These are phyloP conservation scores for Nissolia schottii DNA, from an alignment of 306 rosid species.

Conservation along the genomic window DNA sequence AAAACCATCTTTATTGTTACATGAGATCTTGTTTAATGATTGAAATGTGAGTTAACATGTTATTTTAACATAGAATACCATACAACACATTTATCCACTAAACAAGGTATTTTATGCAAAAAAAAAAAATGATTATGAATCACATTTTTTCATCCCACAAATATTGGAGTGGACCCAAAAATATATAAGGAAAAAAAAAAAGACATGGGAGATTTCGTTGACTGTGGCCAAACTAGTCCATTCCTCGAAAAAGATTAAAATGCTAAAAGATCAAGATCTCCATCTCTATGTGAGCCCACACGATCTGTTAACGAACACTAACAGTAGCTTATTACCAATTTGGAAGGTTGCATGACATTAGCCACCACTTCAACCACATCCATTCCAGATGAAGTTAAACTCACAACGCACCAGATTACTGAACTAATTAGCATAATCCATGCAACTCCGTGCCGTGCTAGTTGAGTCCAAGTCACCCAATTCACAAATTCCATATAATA, in stretches of 20 bases:
- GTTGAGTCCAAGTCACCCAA: neutral
- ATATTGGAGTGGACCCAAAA: neutral
- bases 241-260: neutral
- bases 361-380: neutral
- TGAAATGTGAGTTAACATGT: too few species aligned
- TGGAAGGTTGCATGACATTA: neutral
- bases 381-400: neutral
- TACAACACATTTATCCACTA: too few species aligned
- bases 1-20: too few species aligned
- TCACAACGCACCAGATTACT: too few species aligned
- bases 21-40: too few species aligned
- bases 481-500: neutral
- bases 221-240: neutral
- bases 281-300: too few species aligned
- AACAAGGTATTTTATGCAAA: too few species aligned
- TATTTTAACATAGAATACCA: too few species aligned
- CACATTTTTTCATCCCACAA: too few species aligned
- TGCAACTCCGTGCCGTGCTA: neutral
- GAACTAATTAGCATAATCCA: neutral
- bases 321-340: neutral
- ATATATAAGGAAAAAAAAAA: neutral
- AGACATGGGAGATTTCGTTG: neutral
- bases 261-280: neutral
- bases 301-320: neutral
- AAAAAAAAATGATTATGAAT: too few species aligned